phyloP scores from a whole-genome alignment of 2,329 filamentous ascomycete species.

The Fusarium robinianum region DNA sequence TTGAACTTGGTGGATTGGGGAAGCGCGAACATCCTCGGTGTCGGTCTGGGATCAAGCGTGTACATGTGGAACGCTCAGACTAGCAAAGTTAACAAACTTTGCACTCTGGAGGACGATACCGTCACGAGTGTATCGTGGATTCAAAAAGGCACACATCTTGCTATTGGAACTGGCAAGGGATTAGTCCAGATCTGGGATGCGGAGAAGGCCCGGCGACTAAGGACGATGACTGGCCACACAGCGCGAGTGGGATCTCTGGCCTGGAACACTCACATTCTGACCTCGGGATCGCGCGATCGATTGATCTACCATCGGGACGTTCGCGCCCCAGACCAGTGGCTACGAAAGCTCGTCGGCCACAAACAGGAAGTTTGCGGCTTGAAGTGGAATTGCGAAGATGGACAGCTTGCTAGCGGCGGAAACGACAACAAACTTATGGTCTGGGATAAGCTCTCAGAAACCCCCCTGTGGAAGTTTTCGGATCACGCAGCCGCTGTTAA shows the following conservation, averaged over 20 bases:
- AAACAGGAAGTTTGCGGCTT: slow-evolving; percentile 98
- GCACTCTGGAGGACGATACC: slow-evolving; percentile 87
- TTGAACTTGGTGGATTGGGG: slow-evolving; percentile 98
- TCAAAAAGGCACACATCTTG: slow-evolving; percentile 92
- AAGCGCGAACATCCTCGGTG: slow-evolving; percentile 89
- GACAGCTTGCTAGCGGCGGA: slow-evolving; percentile 90
- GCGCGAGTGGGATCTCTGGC: slow-evolving; percentile 90
- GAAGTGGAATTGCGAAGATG: slow-evolving; percentile 96
- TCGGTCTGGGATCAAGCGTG: slow-evolving; percentile 88
- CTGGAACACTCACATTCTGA: slow-evolving; percentile 98
- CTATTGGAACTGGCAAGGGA: slow-evolving; percentile 93
- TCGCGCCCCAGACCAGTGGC: slow-evolving; percentile 86
- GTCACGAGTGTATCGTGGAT: slow-evolving; percentile 99
- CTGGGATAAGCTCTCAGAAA: slow-evolving; percentile 94
- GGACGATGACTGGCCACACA: slow-evolving; percentile 97
- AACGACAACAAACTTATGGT: slow-evolving; percentile 99
- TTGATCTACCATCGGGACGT: slow-evolving; percentile 96
- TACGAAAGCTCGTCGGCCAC: slow-evolving; percentile 85
- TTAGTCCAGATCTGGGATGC: slow-evolving; percentile 98
- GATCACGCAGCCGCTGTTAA: slow-evolving; percentile 97
- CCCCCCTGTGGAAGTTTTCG: slow-evolving; percentile 89
- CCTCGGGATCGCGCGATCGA: slow-evolving; percentile 91
- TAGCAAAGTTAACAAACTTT: slow-evolving; percentile 90
- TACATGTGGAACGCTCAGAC: slow-evolving; percentile 98
- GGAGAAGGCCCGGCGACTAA: slow-evolving; percentile 77